Conservation (phyloP, 148 eudicot species). For the Selenicereus undatus region DNA sequence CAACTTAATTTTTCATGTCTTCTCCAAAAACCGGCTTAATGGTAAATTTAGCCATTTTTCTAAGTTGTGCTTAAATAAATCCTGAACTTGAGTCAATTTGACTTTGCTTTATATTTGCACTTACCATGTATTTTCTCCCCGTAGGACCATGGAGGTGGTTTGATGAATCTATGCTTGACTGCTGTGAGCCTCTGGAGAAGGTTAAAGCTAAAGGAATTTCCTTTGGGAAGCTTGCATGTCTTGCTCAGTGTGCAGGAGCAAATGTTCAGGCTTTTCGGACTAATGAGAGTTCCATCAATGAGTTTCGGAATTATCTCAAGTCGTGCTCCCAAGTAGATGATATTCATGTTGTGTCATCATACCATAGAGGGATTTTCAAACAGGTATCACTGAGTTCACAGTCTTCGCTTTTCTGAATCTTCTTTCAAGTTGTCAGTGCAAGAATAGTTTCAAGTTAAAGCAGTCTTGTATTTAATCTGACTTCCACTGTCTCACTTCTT, state of each 20-base stretch:
- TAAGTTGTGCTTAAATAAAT: background rate
- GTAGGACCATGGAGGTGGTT: slow-evolving; percentile 98
- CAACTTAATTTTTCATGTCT: background rate
- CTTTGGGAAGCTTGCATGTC: slow-evolving; percentile 72
- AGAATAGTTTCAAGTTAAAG: background rate
- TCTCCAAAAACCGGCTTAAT: background rate
- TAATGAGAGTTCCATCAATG: slow-evolving; percentile 57
- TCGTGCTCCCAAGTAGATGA: slow-evolving; percentile 63
- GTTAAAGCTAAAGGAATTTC: slow-evolving; percentile 79
- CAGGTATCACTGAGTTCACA: slow-evolving; percentile 49
- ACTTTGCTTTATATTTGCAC: background rate
- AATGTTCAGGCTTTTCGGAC: slow-evolving; percentile 70
- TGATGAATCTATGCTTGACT: slow-evolving; percentile 91
- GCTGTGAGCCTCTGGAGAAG: slow-evolving; percentile 91
- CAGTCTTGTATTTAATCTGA: background rate
- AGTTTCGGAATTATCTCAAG: slow-evolving; percentile 64
- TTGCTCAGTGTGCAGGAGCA: slow-evolving; percentile 91
- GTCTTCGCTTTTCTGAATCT: background rate
- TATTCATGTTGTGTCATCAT: slow-evolving; percentile 72
- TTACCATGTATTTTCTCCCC: background rate
- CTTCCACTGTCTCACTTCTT: background rate
- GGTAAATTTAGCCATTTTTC: background rate
- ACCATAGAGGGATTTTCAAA: slow-evolving; percentile 62
- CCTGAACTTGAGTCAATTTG: background rate
- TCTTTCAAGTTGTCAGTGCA: background rate